Evolutionary conservation across 2,329 filamentous ascomycete genomes (phyloP).

Genomic region (Penicillium rolfsii): DNA sequence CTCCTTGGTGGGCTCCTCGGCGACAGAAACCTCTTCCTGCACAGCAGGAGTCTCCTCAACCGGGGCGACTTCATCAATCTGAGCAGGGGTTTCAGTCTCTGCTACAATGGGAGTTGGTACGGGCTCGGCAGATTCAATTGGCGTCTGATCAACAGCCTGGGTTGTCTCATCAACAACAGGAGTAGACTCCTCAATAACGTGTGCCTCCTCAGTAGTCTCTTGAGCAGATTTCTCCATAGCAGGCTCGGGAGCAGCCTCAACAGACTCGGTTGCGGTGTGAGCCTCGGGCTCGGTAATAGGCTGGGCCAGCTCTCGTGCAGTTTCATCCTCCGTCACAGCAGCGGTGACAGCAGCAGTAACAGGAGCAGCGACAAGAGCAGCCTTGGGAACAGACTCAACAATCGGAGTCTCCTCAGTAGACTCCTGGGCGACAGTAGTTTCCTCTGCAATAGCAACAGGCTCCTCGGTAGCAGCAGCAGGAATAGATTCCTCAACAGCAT

Average conservation of each 20-base stretch:
- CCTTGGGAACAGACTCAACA: slow-evolving; percentile 2
- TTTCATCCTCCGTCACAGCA: neutral
- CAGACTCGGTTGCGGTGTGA: slow-evolving; percentile 1
- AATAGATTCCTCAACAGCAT: neutral
- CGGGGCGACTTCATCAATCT: slow-evolving; percentile 4
- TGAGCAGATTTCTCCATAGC: slow-evolving; percentile 4
- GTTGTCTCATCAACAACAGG: slow-evolving; percentile 5
- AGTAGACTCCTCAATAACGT: slow-evolving; percentile 11
- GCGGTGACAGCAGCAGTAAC: neutral
- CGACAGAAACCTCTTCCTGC: slow-evolving; percentile 5
- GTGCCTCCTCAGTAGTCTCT: slow-evolving; percentile 11
- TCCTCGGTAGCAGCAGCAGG: neutral
- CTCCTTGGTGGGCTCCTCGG: slow-evolving; percentile 10
- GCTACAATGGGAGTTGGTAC: neutral
- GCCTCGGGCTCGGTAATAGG: neutral
- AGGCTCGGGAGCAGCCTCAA: slow-evolving; percentile 12
- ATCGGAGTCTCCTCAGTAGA: neutral
- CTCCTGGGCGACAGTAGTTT: neutral
- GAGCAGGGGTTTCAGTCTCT: slow-evolving; percentile 4
- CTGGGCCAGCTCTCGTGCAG: slow-evolving; percentile 8
- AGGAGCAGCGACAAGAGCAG: slow-evolving; percentile 8
- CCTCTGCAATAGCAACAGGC: neutral
- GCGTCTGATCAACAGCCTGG: neutral
- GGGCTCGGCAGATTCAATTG: slow-evolving; percentile 9
- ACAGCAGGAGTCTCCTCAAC: slow-evolving; percentile 5